Conservation (phyloP, 23 red algal species). For the Gracilaria caudata region DNA sequence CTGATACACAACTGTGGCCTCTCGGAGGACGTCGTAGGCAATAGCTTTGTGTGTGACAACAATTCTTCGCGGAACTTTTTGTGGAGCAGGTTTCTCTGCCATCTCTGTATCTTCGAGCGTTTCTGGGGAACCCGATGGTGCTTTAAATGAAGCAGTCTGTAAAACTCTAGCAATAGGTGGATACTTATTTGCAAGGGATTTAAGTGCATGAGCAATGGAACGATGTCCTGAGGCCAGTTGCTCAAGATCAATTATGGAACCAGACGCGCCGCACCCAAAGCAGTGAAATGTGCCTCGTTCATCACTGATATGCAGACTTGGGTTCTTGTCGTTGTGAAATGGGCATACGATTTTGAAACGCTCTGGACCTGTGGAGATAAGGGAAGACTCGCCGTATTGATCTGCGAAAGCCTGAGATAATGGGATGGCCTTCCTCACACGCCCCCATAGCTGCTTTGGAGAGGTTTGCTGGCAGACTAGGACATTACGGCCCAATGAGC, state of each 20-base stretch:
- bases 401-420: slow-evolving; percentile 61
- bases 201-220: slow-evolving; percentile 60
- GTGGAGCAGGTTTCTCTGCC: background rate
- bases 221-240: slow-evolving; percentile 33
- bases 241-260: slow-evolving; percentile 73
- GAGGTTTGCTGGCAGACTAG: slow-evolving; percentile 14
- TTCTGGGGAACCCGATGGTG: slow-evolving; percentile 10
- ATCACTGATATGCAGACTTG: slow-evolving; percentile 68
- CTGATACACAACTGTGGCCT: slow-evolving; percentile 19
- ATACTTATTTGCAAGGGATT: slow-evolving; percentile 51
- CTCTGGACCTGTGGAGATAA: slow-evolving; percentile 21
- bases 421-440: slow-evolving; percentile 35
- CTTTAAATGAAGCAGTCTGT: slow-evolving; percentile 24
- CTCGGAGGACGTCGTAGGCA: slow-evolving; percentile 35
- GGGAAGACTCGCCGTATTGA: slow-evolving; percentile 29
- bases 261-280: slow-evolving; percentile 87
- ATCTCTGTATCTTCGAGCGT: background rate
- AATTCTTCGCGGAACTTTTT: slow-evolving; percentile 24
- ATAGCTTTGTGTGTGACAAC: slow-evolving; percentile 37
- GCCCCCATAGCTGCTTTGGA: slow-evolving; percentile 31
- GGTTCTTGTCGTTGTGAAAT: slow-evolving; percentile 86
- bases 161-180: slow-evolving; percentile 31
- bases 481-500: background rate
- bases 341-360: slow-evolving; percentile 74
- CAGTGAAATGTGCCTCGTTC: slow-evolving; percentile 63